Evolutionary conservation across 2,329 filamentous ascomycete genomes (phyloP).

Genomic region (Cytospora schulzeri): DNA sequence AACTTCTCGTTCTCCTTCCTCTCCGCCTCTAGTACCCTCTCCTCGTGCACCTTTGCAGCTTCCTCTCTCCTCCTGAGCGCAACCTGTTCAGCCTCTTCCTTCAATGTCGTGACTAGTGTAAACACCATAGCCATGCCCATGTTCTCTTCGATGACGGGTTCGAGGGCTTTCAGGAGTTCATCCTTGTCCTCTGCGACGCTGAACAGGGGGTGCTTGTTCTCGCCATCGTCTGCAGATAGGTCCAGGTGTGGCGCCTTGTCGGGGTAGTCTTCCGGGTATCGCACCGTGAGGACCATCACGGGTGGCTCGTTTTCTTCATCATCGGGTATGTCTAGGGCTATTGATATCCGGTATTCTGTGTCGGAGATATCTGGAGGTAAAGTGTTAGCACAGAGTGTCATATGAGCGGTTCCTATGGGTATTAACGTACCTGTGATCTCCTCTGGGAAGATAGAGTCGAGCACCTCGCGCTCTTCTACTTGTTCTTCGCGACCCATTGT

Average conservation of each 20-base stretch:
- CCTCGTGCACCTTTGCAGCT: slow-evolving; percentile 59
- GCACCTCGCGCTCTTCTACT: slow-evolving; percentile 92
- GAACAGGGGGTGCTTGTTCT: slow-evolving; percentile 70
- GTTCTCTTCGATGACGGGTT: slow-evolving; percentile 83
- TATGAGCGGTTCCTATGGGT: neutral
- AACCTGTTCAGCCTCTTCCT: slow-evolving; percentile 87
- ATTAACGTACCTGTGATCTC: slow-evolving; percentile 78
- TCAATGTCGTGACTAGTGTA: slow-evolving; percentile 81
- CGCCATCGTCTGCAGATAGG: slow-evolving; percentile 72
- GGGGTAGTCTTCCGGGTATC: slow-evolving; percentile 88
- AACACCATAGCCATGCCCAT: slow-evolving; percentile 98
- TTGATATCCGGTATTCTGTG: slow-evolving; percentile 81
- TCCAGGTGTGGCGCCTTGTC: slow-evolving; percentile 84
- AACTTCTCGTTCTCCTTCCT: slow-evolving; percentile 96
- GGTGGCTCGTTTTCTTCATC: slow-evolving; percentile 63
- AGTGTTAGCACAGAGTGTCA: slow-evolving; percentile 10
- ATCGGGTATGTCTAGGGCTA: slow-evolving; percentile 77
- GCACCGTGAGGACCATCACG: slow-evolving; percentile 78
- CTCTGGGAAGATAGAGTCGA: slow-evolving; percentile 97
- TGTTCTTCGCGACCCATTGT: slow-evolving; percentile 82
- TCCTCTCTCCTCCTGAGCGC: slow-evolving; percentile 72
- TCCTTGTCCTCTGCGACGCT: slow-evolving; percentile 80
- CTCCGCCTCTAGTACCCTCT: slow-evolving; percentile 63
- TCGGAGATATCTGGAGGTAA: slow-evolving; percentile 77
- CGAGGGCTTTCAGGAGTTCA: slow-evolving; percentile 68